Evolutionary conservation across 805 yeast species (phyloP), one percentile per base, ranked within the genome.

Genomic region (Ogataea paradorogensis): DNA sequence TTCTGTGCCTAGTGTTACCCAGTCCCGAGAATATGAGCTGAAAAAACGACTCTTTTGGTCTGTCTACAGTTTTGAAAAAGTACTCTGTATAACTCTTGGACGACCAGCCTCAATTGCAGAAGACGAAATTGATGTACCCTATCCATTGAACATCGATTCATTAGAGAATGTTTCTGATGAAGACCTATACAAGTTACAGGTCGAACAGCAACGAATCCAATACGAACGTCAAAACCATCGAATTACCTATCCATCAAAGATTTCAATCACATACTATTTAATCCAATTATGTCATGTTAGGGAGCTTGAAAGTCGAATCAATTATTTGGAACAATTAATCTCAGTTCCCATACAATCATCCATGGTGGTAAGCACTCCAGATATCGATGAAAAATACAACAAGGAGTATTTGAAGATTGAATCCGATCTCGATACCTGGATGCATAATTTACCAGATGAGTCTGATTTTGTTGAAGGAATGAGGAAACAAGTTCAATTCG

Each of bases 31-130:
- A 6, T 43, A 43, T 23, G 47, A 43, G 24, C 25, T 27, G 6
- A 31, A 26, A 29, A 45, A 46, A 27, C 20, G 52, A 25, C 28
- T 48, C 9, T 48, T 48, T 27, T 48, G 52, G 52, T 48, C 52
- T 2, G 42, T 46, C n/a, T 48, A 48, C 32, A 34, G 46, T 6
- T 40, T 48, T 29, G 52, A 48, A n/a, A 46, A 42, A 27, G 42
- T 48, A n/a, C 28, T 46, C n/a, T 46, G 52, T 30, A 21, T 43
- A 14, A 46, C 48, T 11, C 38, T 48, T 8, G 52, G 52, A 8
- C 34, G 50, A 10, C 45, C 52, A 3, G 42, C 48, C 9, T 40
- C 47, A 7, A 33, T 48, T 16, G 29, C 50, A 5, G 50, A 48
- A 10, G 35, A 35, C 14, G 50, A 48, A 23, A 48, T 48, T 9